phyloP scores from a whole-genome alignment of 495 filamentous ascomycete species.

The Hyaloscypha finlandica region DNA sequence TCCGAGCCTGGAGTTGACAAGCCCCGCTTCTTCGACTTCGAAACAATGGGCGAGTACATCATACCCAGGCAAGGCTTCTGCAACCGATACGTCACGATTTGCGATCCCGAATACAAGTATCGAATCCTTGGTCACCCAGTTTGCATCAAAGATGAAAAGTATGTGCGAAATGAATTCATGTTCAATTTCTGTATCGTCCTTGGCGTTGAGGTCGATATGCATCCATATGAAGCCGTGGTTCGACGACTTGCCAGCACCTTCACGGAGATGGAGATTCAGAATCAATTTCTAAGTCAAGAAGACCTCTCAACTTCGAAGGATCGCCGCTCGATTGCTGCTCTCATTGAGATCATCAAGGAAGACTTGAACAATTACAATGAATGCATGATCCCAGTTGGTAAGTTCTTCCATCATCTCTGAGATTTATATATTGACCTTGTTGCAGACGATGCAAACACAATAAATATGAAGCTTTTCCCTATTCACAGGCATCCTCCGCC shows the following conservation, averaged over 20 bases:
- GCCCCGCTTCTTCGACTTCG: conserved; percentile 76
- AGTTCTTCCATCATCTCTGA: conserved; percentile 25
- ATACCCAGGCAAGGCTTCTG: conserved; percentile 92
- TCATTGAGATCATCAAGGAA: conserved; percentile 90
- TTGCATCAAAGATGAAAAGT: conserved; percentile 72
- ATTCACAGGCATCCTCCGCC: conserved; percentile 74
- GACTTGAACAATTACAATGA: conserved; percentile 97
- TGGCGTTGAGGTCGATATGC: conserved; percentile 56
- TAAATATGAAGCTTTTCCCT: conserved; percentile 95
- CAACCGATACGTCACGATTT: conserved; percentile 80
- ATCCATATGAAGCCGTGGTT: conserved; percentile 75
- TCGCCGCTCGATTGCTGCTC: conserved; percentile 67
- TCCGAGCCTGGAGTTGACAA: conserved; percentile 53
- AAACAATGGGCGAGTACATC: conserved; percentile 81
- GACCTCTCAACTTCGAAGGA: conserved; percentile 44
- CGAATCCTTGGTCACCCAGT: conserved; percentile 88
- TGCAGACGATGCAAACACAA: conserved; percentile 84
- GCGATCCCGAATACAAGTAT: conserved; percentile 67
- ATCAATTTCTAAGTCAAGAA: conserved; percentile 68
- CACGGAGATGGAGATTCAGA: conserved; percentile 85
- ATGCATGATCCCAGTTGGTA: conserved; percentile 94
- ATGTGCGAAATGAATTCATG: conserved; percentile 93
- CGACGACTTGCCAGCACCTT: conserved; percentile 82
- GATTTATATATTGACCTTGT: conserved; percentile 1
- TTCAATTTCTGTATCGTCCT: conserved; percentile 96